These are phyloP conservation scores for Santalum album DNA, from an alignment of 164 flowering plant species.

Conservation along the genomic window DNA sequence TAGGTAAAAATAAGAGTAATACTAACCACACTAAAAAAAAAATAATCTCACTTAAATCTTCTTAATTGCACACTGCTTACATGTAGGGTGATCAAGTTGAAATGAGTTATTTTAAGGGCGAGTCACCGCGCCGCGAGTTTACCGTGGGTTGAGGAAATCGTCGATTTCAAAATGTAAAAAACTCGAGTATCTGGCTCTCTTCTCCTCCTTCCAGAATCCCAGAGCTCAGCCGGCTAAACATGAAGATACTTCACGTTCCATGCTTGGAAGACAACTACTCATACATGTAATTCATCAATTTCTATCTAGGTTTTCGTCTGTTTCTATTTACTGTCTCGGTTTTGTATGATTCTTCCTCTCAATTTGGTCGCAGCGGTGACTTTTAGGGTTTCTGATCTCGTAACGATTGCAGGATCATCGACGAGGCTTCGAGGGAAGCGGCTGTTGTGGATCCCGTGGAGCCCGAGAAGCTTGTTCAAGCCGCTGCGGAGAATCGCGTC, in stretches of 20 bases:
- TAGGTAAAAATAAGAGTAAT: too few relatives aligned
- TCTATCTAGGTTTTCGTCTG: neutral
- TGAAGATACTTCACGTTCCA: constrained; percentile 67
- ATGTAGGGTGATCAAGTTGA: too few relatives aligned
- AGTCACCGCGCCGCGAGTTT: too few relatives aligned
- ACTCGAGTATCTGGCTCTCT: too few relatives aligned
- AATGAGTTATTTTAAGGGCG: too few relatives aligned
- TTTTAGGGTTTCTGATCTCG: neutral
- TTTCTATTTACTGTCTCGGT: constrained; percentile 2
- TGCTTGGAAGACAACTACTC: constrained; percentile 90
- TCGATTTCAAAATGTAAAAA: too few relatives aligned
- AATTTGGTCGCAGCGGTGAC: neutral
- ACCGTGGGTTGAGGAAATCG: too few relatives aligned
- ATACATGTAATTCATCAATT: constrained; percentile 42
- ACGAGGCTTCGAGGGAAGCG: constrained; percentile 69
- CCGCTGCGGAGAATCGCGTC: constrained; percentile 39
- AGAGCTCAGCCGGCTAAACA: constrained; percentile 7
- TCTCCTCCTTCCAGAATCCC: too few relatives aligned
- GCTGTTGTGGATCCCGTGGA: constrained; percentile 94
- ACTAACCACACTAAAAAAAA: too few relatives aligned
- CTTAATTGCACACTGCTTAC: too few relatives aligned
- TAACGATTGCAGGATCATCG: constrained; percentile 58
- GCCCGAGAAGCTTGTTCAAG: constrained; percentile 67
- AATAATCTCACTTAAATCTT: too few relatives aligned
- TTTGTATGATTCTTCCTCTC: neutral